phyloP scores from a whole-genome alignment of 495 filamentous ascomycete genomes.

The Penicillium alfredii region DNA sequence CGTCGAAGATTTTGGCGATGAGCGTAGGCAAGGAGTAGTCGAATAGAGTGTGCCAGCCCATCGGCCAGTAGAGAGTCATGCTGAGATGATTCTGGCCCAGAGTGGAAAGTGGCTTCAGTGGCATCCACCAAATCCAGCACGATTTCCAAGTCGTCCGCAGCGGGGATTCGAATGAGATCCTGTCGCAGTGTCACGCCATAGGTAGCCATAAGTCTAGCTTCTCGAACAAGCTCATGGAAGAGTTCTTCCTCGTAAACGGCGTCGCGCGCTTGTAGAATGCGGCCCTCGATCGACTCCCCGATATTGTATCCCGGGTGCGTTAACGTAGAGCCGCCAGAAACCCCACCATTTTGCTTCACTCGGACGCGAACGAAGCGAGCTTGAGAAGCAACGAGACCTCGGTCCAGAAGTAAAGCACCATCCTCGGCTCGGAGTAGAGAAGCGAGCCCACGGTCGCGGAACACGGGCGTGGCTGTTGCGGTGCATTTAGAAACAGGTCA shows the following conservation, averaged over 20 bases:
- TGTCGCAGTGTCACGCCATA: conserved; percentile 58
- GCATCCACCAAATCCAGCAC: conserved; percentile 60
- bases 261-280: conserved; percentile 76
- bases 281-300: conserved; percentile 48
- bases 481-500: conserved; percentile 1
- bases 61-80: conserved; percentile 44
- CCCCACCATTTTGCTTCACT: conserved; percentile 35
- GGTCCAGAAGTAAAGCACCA: conserved; percentile 68
- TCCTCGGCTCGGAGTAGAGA: conserved; percentile 67
- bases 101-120: conserved; percentile 30
- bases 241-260: conserved; percentile 87
- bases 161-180: conserved; percentile 52
- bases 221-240: conserved; percentile 83
- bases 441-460: conserved; percentile 71
- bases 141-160: conserved; percentile 47
- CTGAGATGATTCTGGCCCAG: conserved; percentile 6
- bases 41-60: conserved; percentile 52
- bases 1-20: conserved; percentile 62
- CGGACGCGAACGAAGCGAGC: conserved; percentile 61
- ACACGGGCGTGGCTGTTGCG: conserved; percentile 56
- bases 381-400: conserved; percentile 51
- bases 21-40: conserved; percentile 64
- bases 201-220: conserved; percentile 62
- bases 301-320: conserved; percentile 25
- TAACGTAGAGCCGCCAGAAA: conserved; percentile 39